phyloP scores from a whole-genome alignment of 768 basidiomycete species.

The Leccinellum luteum region DNA sequence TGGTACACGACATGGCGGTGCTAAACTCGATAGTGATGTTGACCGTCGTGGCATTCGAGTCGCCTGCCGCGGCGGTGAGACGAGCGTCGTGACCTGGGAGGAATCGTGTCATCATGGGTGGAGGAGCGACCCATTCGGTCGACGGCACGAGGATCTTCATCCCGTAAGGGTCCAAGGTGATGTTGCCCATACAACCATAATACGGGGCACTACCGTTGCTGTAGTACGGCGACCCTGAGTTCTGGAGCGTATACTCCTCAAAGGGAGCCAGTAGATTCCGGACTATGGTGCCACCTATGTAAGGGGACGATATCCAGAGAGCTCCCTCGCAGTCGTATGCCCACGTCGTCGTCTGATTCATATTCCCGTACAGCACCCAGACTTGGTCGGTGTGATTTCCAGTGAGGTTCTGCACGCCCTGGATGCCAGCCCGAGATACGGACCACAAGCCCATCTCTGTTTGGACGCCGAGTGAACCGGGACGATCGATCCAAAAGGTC shows the following conservation, averaged over 20 bases:
- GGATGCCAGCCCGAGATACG: conserved; percentile 63
- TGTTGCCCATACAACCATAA: conserved; percentile 65
- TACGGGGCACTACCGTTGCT: conserved; percentile 58
- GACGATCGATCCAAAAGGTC: conserved; percentile 75
- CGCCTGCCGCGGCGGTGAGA: conserved; percentile 38
- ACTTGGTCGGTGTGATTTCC: conserved; percentile 65
- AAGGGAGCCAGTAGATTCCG: conserved; percentile 81
- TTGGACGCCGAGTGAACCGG: conserved; percentile 77
- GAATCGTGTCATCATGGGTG: conserved; percentile 76
- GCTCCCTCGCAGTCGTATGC: conserved; percentile 52
- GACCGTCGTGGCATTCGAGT: conserved; percentile 53
- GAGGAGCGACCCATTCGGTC: conserved; percentile 64
- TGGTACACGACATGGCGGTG: conserved; percentile 66
- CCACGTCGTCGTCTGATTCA: conserved; percentile 71
- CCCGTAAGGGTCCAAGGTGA: conserved; percentile 71
- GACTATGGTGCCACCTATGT: conserved; percentile 53
- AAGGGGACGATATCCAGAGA: conserved; percentile 82
- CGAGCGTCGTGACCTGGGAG: conserved; percentile 85
- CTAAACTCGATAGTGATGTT: conserved; percentile 81
- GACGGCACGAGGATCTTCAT: conserved; percentile 80
- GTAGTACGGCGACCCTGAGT: conserved; percentile 64
- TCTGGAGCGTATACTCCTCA: conserved; percentile 68
- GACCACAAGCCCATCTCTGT: conserved; percentile 93
- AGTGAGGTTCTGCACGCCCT: conserved; percentile 55
- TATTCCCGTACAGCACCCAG: conserved; percentile 86